These are phyloP conservation scores for Chlorella sp. DNA, from an alignment of 139 green algal species.

Conservation along the genomic window DNA sequence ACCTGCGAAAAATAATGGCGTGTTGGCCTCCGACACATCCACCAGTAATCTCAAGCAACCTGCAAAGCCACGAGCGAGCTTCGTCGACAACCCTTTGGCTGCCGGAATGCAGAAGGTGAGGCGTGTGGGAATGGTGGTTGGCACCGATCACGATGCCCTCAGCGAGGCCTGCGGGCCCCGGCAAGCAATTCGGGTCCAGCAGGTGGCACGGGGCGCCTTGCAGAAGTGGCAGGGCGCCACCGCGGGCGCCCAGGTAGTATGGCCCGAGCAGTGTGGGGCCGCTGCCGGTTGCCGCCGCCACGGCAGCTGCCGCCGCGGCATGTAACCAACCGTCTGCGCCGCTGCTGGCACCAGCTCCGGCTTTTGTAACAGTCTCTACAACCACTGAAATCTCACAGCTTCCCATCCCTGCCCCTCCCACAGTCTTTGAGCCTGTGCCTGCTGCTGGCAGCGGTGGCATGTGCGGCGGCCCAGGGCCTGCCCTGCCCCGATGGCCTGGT, in stretches of 20 bases:
- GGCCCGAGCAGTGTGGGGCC: not conserved
- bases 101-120: not conserved
- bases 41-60: too few species aligned
- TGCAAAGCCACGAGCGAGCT: too few species aligned
- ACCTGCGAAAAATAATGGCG: too few species aligned
- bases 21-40: too few species aligned
- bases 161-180: not conserved
- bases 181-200: not conserved
- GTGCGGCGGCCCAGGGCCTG: not conserved
- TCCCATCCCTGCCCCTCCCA: not conserved
- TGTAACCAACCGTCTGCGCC: too few species aligned
- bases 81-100: not conserved
- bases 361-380: too few species aligned
- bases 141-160: not conserved
- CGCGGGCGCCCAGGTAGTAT: too few species aligned
- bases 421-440: not conserved
- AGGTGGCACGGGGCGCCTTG: not conserved
- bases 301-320: not conserved
- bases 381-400: too few species aligned
- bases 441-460: not conserved
- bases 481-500: slow-evolving; percentile 6
- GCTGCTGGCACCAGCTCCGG: too few species aligned
- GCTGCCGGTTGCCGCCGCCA: not conserved
- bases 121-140: not conserved
- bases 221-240: too few species aligned